Conservation (phyloP, 2,329 filamentous ascomycete species). For the Epichloe sp. region DNA sequence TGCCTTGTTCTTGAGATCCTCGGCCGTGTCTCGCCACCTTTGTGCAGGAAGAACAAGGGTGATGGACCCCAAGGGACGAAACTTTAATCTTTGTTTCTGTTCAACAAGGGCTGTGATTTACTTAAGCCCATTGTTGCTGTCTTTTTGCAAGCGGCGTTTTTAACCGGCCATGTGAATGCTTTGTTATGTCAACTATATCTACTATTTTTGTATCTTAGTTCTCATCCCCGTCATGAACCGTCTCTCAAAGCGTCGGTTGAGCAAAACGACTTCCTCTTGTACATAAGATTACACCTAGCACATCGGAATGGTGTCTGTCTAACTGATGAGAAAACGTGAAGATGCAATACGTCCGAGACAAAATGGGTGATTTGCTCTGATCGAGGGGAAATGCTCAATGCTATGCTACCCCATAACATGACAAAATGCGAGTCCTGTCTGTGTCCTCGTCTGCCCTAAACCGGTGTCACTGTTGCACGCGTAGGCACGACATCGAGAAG, state of each 20-base stretch:
- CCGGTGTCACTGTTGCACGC: too few species aligned
- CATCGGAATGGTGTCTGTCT: background rate
- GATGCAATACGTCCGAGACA: background rate
- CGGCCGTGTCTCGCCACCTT: background rate
- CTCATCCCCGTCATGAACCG: background rate
- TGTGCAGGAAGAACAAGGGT: background rate
- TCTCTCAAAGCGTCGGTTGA: slow-evolving; percentile 1
- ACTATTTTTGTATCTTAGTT: background rate
- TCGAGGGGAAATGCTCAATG: background rate
- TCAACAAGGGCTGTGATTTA: background rate
- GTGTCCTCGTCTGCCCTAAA: too few species aligned
- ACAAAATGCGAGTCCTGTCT: too few species aligned
- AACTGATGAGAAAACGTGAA: background rate
- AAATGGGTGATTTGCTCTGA: background rate
- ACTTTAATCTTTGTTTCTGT: background rate
- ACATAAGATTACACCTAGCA: background rate
- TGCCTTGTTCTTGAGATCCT: background rate
- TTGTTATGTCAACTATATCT: background rate
- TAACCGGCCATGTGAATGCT: slow-evolving; percentile 3
- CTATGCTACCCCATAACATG: too few species aligned
- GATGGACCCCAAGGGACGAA: background rate
- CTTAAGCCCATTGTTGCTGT: background rate
- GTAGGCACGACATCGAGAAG: too few species aligned
- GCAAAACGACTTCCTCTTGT: slow-evolving; percentile 1
- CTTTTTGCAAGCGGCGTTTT: slow-evolving; percentile 3